Percentiles rank a stretch among this genome's conserved stretches.
phyloP scores from a whole-genome alignment of 2,329 filamentous ascomycete species.

The Alternaria novae-zelandiae region DNA sequence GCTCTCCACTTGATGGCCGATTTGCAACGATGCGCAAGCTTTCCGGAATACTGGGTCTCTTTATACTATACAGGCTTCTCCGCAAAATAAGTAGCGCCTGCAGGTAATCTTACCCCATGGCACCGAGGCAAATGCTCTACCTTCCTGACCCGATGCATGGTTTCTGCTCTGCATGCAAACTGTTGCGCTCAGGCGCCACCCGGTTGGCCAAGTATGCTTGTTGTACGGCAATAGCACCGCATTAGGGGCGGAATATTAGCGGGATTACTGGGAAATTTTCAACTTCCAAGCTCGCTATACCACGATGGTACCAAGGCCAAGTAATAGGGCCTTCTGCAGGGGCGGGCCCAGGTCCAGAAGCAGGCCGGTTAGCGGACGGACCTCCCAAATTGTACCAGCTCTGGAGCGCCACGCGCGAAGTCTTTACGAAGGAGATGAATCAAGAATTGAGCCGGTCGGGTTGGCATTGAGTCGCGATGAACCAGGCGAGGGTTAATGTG shows the following conservation, averaged over 20 bases:
- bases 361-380: conserved; percentile 20
- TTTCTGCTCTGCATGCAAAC: conserved; percentile 2
- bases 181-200: conserved; percentile 19
- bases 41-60: conserved; percentile 25
- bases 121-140: conserved; percentile 25
- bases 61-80: conserved; percentile 37
- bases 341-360: conserved; percentile 24
- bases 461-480: conserved; percentile 6
- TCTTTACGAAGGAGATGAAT: conserved; percentile 10
- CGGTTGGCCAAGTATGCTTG: conserved; percentile 31
- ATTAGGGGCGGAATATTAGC: conserved; percentile 8
- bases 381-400: conserved; percentile 17
- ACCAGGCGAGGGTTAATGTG: conserved; percentile 1
- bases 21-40: conserved; percentile 4
- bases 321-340: conserved; percentile 5
- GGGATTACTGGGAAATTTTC: background rate
- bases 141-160: conserved; percentile 23
- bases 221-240: conserved; percentile 12
- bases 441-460: conserved; percentile 3
- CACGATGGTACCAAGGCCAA: background rate
- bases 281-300: background rate
- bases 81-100: conserved; percentile 19
- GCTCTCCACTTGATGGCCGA: background rate
- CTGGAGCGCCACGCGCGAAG: conserved; percentile 2
- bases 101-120: conserved; percentile 4